Evolutionary conservation across 108 stramenopile species (phyloP), one percentile per base, ranked within the genome.

Genomic region (Conticribra guillardii): DNA sequence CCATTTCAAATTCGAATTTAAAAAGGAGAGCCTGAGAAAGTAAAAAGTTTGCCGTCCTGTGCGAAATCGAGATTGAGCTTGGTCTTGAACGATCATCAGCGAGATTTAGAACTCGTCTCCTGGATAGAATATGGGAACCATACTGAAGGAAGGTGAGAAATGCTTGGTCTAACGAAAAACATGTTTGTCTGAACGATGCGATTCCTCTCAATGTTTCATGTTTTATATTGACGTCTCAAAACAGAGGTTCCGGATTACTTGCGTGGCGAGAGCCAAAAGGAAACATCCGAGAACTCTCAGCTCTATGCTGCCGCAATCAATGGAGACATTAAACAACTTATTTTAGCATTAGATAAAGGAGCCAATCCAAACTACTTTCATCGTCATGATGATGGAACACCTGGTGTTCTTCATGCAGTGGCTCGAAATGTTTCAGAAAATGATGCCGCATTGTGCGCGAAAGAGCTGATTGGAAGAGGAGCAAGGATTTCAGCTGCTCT

Each of bases 341-440:
- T 27, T 1, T 1, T 0, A 9, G 71, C 71, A 3, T 41, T 72
- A 11, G 17, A 60, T 7, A 19, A 19, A 29, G 73, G 73, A 23
- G 73, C 45, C 0, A 61, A 74, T 14, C 73, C 73, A 14, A 74
- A 74, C 65, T 74, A 46, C 34, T 59, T 57, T 29, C 16, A 55
- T 45, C 27, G 27, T 14, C 18, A 18, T 31, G 30, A 45, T 24
- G 61, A 45, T 15, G 73, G 57, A 1, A 2, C 11, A 16, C 32
- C 32, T 0, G 54, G 55, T 5, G 30, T 37, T 18, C 49, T 74
- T 30, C 73, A 74, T 27, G 33, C 65, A 34, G 55, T 53, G 27
- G 32, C 73, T 4, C 55, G 48, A 26, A 50, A 57, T 56, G 44
- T 21, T 14, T 45, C 21, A 19, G 60, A 44, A 19, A 11, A 4